Conservation (phyloP, 495 filamentous ascomycete species). For the Letharia lupina region DNA sequence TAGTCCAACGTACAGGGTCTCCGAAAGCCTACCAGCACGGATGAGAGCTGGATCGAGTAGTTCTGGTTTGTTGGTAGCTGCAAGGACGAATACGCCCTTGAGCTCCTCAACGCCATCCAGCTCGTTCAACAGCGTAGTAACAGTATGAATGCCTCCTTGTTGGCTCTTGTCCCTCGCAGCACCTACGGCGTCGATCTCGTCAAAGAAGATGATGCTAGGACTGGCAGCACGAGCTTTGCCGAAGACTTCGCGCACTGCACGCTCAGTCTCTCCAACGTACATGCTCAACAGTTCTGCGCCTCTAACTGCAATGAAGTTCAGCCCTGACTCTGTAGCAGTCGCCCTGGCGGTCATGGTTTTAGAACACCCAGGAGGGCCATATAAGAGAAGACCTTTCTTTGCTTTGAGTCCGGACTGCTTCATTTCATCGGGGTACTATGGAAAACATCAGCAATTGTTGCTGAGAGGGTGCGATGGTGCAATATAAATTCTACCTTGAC, state of each 20-base stretch:
- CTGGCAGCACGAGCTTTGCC: slow-evolving; percentile 75
- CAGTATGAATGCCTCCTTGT: slow-evolving; percentile 61
- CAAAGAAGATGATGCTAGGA: slow-evolving; percentile 95
- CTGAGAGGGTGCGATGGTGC: background rate
- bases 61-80: slow-evolving; percentile 89
- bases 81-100: slow-evolving; percentile 80
- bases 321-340: slow-evolving; percentile 79
- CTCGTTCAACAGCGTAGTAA: slow-evolving; percentile 88
- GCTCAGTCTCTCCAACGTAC: slow-evolving; percentile 96
- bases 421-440: slow-evolving; percentile 51
- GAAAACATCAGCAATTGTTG: background rate
- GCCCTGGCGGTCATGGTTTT: slow-evolving; percentile 93
- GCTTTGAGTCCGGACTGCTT: slow-evolving; percentile 52
- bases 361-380: slow-evolving; percentile 91
- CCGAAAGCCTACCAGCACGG: slow-evolving; percentile 80
- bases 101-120: slow-evolving; percentile 91
- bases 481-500: slow-evolving; percentile 45
- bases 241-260: slow-evolving; percentile 80
- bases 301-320: slow-evolving; percentile 94
- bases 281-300: slow-evolving; percentile 93
- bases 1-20: slow-evolving; percentile 81
- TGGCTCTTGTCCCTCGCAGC: slow-evolving; percentile 49
- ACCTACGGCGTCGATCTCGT: slow-evolving; percentile 95
- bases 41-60: slow-evolving; percentile 77
- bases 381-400: slow-evolving; percentile 78